A percentile compares a stretch with the other conserved stretches of the same genome.
phyloP scores from a whole-genome alignment of 2,329 filamentous ascomycete species.

The Phialophora tarda region DNA sequence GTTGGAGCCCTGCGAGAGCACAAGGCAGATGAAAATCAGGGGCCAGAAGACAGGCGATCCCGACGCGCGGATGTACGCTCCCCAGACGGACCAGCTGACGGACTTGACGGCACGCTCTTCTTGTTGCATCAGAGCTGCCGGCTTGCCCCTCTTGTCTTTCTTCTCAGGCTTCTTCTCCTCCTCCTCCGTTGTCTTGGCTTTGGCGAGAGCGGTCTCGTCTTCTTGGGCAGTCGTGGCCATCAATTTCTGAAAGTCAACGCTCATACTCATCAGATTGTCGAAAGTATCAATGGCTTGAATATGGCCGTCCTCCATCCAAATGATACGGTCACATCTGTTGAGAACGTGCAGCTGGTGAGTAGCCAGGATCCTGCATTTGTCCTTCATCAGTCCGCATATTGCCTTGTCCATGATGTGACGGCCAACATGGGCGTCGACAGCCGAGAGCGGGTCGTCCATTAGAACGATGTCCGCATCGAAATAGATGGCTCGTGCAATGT shows the following conservation, averaged over 20 bases:
- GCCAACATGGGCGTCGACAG: conserved; percentile 63
- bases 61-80: conserved; percentile 75
- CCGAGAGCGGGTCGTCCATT: conserved; percentile 68
- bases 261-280: conserved; percentile 79
- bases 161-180: conserved; percentile 54
- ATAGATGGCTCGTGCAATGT: conserved; percentile 81
- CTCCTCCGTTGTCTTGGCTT: conserved; percentile 55
- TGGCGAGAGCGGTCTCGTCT: conserved; percentile 56
- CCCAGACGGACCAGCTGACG: conserved; percentile 80
- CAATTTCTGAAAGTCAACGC: conserved; percentile 77
- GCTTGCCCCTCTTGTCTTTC: conserved; percentile 56
- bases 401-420: conserved; percentile 87
- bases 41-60: conserved; percentile 73
- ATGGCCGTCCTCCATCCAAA: conserved; percentile 87
- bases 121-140: conserved; percentile 52
- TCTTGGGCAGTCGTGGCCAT: conserved; percentile 80
- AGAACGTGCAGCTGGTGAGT: conserved; percentile 96
- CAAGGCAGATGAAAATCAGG: conserved; percentile 66
- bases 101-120: conserved; percentile 70
- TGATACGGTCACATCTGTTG: conserved; percentile 85
- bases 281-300: conserved; percentile 89
- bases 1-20: conserved; percentile 79
- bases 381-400: conserved; percentile 83
- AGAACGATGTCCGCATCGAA: conserved; percentile 67
- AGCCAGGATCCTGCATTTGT: conserved; percentile 88